These are phyloP conservation scores for Fusarium vanettenii DNA, from an alignment of 2,329 filamentous ascomycete genomes.

Conservation along the genomic window DNA sequence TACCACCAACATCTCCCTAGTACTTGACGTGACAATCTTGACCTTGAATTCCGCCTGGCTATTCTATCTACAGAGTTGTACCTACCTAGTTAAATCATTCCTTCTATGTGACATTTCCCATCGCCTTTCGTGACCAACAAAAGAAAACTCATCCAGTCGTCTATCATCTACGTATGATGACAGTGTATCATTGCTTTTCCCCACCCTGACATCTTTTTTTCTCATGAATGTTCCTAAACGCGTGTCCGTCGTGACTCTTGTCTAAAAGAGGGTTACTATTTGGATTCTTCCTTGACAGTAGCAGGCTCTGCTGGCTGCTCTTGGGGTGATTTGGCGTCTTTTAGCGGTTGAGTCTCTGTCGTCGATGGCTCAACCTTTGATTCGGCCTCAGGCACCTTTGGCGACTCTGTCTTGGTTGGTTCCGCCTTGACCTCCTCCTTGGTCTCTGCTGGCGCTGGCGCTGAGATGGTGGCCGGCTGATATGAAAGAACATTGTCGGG, in stretches of 20 bases:
- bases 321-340: not conserved
- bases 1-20: not conserved
- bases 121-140: conserved; percentile 25
- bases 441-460: not conserved
- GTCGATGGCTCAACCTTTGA: not conserved
- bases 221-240: not conserved
- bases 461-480: not conserved
- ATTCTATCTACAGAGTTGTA: not conserved
- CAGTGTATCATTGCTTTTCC: conserved; percentile 6
- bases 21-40: not conserved
- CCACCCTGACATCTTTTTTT: not conserved
- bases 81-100: not conserved
- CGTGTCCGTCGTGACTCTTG: not conserved
- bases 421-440: not conserved
- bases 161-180: conserved; percentile 10
- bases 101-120: conserved; percentile 14
- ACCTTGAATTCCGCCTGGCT: conserved; percentile 8
- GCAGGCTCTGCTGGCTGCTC: not conserved
- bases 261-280: not conserved
- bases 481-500: not conserved
- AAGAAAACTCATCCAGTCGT: conserved; percentile 33
- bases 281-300: conserved; percentile 6
- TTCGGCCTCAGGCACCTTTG: not conserved
- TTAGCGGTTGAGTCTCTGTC: not conserved
- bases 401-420: conserved; percentile 1